A percentile compares a stretch with the other conserved stretches of the same genome.
These are phyloP conservation scores for Backusella liffmaniae DNA, from an alignment of 192 early-diverging fungal species.

Conservation along the genomic window DNA sequence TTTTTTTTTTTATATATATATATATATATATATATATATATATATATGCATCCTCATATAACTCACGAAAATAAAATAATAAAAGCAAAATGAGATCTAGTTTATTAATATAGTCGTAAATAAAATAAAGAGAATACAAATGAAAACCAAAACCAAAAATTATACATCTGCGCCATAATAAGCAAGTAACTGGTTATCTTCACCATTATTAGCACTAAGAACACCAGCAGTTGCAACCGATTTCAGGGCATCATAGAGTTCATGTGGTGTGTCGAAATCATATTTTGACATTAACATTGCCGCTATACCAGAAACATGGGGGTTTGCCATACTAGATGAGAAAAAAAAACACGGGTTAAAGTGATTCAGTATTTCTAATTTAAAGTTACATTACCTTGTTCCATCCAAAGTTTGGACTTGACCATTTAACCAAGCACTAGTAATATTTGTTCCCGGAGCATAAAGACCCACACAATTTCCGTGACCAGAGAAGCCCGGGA, in stretches of 20 bases:
- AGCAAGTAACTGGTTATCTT: not conserved
- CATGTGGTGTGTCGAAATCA: slow-evolving; percentile 18
- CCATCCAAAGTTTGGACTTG: slow-evolving; percentile 38
- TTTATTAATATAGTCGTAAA: not conserved
- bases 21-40: too few relatives aligned
- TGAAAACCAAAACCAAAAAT: not conserved
- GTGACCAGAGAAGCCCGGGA: slow-evolving; percentile 48
- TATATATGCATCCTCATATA: too few relatives aligned
- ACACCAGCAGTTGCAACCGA: slow-evolving; percentile 11
- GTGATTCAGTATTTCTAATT: not conserved
- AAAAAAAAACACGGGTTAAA: not conserved
- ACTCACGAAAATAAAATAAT: not conserved
- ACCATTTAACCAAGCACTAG: slow-evolving; percentile 32
- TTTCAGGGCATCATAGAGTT: slow-evolving; percentile 33
- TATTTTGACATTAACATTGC: slow-evolving; percentile 36
- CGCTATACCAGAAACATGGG: slow-evolving; percentile 50
- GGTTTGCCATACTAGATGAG: slow-evolving; percentile 44
- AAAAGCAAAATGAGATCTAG: not conserved
- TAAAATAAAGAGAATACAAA: not conserved
- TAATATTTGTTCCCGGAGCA: slow-evolving; percentile 58
- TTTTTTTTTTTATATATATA: too few relatives aligned
- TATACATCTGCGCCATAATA: not conserved
- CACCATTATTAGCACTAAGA: not conserved
- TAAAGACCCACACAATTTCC: slow-evolving; percentile 62
- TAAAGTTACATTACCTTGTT: slow-evolving; percentile 36